Evolutionary conservation across 306 rosid genomes (phyloP), one percentile per base, ranked within the genome.

Genomic region (Vachellia pachyceras): DNA sequence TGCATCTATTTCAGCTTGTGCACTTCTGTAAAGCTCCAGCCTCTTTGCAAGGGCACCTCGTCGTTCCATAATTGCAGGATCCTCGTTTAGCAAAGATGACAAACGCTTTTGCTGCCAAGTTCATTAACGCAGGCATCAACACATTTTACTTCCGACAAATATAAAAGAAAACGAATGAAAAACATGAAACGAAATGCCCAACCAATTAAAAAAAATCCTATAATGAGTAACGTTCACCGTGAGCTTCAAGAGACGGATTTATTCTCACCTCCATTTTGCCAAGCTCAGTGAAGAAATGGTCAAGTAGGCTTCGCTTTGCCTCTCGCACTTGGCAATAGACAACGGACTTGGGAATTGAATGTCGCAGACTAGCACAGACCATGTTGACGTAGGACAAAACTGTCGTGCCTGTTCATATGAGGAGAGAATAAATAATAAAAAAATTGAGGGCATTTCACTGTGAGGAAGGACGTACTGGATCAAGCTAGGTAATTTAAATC

Each of bases 311-410:
- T 74, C 97, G 83, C 85, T 94, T 94, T 35, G 97, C 98, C 84
- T 94, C 98, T 4, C 94, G 89, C 82, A 94, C 97, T 90, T 94
- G 98, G 77, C 97, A 92, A 72, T 92, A 87, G 69, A 94, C 98
- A 23, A 91, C 66, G 54, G 97, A 94, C 81, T 94, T 94, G 0
- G 97, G 98, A 81, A 94, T 92, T 23, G 92, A 92, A 87, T 94
- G 92, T 6, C 97, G 88, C 78, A 94, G 79, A 79, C 67, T 87
- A 36, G 94, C 90, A 46, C 97, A 92, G 3, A 94, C 98, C 97
- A 89, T 90, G 74, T 88, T 88, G 82, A 94, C 97, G 60, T 94
- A 92, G 15, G 98, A 89, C 88, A 94, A 80, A 77, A 94, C 90
- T 2, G 89, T 92, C 5, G 90, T 67, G 60, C 97, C 98, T 94